Evolutionary conservation across 148 eudicot species (phyloP), one percentile per base, ranked within the genome.

Genomic region (Rhododendron vialii): DNA sequence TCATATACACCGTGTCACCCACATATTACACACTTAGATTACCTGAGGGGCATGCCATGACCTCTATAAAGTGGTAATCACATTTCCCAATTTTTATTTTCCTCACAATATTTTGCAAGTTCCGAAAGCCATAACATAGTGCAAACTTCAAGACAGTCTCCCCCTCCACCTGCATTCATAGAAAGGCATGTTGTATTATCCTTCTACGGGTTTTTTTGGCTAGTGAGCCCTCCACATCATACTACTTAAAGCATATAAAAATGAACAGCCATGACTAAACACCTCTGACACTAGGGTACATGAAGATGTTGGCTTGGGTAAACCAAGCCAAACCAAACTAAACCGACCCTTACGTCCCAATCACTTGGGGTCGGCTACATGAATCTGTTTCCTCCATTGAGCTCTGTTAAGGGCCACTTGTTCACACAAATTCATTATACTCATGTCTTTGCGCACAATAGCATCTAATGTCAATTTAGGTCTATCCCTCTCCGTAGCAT

Each of bases 1-100:
- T 36, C 51, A 51, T 35, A 45, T 1, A 73, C n/a, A 59, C 65
- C 2, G 2, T 55, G 7, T 55, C 10, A 35, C 24, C 67, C 43
- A 35, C 11, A 11, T 41, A 33, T 71, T 38, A 77, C 47, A 59
- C 5, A 65, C 22, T 28, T 14, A 53, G 80, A 74, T 12, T 84
- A 98, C 99, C 98, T 91, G 99, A 95, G 83, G 98, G 98, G 90
- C 99, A 98, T 84, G 99, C 99, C 99, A 98, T 98, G 82, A 98
- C 94, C 93, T 98, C 98, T 85, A 98, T 55, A 86, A 91, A 98
- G 53, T 98, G 93, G 88, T 95, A 98, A 84, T 98, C 99, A 89
- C 95, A 94, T 91, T 91, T 94, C 69, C 98, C 98, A 82, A 50
- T 91, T 91, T 98, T 93, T 35, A 98, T 90, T 89, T 94, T 95